These are phyloP conservation scores for Zygosaccharomyces pseudobailii DNA, from an alignment of 1,139 yeast genomes.

Conservation along the genomic window DNA sequence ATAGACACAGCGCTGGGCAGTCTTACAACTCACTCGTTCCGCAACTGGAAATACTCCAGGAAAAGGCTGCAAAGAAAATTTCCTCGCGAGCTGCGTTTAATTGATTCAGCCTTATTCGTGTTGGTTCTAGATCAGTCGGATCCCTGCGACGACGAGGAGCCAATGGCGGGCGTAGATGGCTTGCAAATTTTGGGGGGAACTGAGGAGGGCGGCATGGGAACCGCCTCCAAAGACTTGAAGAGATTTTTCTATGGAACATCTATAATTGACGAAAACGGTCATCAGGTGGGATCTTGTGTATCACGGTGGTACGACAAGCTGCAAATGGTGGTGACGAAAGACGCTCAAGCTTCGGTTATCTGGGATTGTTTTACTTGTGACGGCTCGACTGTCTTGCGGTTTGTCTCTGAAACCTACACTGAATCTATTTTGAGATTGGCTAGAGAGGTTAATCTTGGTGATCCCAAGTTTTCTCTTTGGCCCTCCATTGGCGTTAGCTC, in stretches of 20 bases:
- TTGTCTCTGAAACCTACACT: constrained; percentile 69
- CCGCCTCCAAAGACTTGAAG: constrained; percentile 34
- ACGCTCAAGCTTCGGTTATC: constrained; percentile 69
- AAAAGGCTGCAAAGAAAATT: constrained; percentile 43
- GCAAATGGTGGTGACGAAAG: constrained; percentile 62
- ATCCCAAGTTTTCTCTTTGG: constrained; percentile 54
- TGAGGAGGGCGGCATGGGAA: constrained; percentile 13
- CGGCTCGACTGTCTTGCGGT: constrained; percentile 68
- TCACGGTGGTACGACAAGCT: constrained; percentile 78
- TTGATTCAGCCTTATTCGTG: constrained; percentile 64
- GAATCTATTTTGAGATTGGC: constrained; percentile 71
- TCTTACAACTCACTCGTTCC: constrained; percentile 62
- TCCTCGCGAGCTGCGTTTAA: constrained; percentile 40
- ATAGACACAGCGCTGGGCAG: constrained; percentile 58
- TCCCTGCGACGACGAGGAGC: constrained; percentile 20
- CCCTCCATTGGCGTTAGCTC: constrained; percentile 37
- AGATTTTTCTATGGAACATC: constrained; percentile 64
- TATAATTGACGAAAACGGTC: constrained; percentile 47
- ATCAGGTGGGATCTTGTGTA: constrained; percentile 70
- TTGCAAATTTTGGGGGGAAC: constrained; percentile 4
- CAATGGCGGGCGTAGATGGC: constrained; percentile 13
- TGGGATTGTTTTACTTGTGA: constrained; percentile 79
- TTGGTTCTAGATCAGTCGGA: constrained; percentile 62
- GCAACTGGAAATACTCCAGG: constrained; percentile 59
- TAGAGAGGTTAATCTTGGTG: constrained; percentile 64